Conservation (phyloP, 1,139 yeast genomes). For the Kurtzmaniella quercitrusa region DNA sequence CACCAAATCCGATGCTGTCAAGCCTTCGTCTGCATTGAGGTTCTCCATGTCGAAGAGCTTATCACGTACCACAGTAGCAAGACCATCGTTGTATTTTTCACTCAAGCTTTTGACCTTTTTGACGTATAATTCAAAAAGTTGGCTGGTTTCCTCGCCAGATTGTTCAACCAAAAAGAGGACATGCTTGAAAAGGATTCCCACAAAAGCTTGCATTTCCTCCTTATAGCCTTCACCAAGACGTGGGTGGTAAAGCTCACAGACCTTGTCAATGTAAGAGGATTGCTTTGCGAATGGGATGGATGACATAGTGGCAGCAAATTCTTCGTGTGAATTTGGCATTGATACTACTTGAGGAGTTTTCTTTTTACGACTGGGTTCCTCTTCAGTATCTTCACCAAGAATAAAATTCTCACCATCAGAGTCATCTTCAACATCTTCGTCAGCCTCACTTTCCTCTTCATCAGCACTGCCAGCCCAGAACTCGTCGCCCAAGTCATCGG, state of each 20-base stretch:
- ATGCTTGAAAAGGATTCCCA: conserved; percentile 62
- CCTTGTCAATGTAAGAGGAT: conserved; percentile 45
- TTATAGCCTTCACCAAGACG: conserved; percentile 79
- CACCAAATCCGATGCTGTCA: conserved; percentile 53
- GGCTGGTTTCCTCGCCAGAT: conserved; percentile 7
- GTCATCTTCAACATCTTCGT: too few relatives aligned
- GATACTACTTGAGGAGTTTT: conserved; percentile 16
- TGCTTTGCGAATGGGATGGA: conserved; percentile 40
- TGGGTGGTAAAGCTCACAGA: conserved; percentile 67
- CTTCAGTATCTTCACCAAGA: conserved; percentile 8
- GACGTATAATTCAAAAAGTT: conserved; percentile 39
- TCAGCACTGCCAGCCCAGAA: conserved; percentile 57
- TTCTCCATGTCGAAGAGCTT: conserved; percentile 43
- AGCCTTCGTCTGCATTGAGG: conserved; percentile 13
- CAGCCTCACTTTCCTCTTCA: conserved; percentile 18
- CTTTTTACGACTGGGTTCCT: conserved; percentile 10
- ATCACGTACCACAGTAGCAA: conserved; percentile 46
- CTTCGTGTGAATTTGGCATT: conserved; percentile 61
- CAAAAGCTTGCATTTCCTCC: conserved; percentile 62
- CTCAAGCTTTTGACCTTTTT: conserved; percentile 55
- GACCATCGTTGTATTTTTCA: conserved; percentile 57
- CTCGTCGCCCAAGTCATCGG: conserved; percentile 65
- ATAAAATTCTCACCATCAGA: too few relatives aligned
- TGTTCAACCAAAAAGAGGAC: conserved; percentile 42
- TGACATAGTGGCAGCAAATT: conserved; percentile 37